Conservation (phyloP, 176 grass and related monocot genomes). For the Bonia amplexicaulis region DNA sequence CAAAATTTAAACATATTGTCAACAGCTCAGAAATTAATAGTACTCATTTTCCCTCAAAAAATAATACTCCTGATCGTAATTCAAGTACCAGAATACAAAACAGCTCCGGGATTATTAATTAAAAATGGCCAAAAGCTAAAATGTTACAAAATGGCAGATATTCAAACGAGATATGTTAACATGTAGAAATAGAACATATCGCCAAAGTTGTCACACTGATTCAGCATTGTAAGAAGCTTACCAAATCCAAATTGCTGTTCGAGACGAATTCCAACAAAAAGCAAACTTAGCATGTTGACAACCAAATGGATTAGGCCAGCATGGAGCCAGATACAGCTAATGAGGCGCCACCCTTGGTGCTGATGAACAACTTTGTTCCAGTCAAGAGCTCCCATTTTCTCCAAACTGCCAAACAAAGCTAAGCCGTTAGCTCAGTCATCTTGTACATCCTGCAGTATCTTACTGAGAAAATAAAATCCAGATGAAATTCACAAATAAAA, state of each 20-base stretch:
- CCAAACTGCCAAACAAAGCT: constrained; percentile 52
- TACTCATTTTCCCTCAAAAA: no score
- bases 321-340: constrained; percentile 79
- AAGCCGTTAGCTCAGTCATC: not conserved
- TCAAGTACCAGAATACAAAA: not conserved
- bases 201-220: not conserved
- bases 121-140: not conserved
- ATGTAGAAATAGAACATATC: not conserved
- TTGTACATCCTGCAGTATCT: not conserved
- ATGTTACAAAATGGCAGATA: not conserved
- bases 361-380: constrained; percentile 88
- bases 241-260: constrained; percentile 95
- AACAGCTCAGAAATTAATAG: not conserved
- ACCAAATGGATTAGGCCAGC: constrained; percentile 90
- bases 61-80: not conserved
- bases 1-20: not conserved
- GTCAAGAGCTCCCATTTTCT: constrained; percentile 78
- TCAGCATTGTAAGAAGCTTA: constrained; percentile 37
- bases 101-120: not conserved
- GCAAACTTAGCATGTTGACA: constrained; percentile 88
- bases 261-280: constrained; percentile 91
- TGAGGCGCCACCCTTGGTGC: constrained; percentile 84
- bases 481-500: not conserved
- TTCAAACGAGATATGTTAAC: not conserved
- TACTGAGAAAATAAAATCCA: not conserved